phyloP scores from a whole-genome alignment of 371 early-diverging fungal species.

The Saksenaea oblongispora region DNA sequence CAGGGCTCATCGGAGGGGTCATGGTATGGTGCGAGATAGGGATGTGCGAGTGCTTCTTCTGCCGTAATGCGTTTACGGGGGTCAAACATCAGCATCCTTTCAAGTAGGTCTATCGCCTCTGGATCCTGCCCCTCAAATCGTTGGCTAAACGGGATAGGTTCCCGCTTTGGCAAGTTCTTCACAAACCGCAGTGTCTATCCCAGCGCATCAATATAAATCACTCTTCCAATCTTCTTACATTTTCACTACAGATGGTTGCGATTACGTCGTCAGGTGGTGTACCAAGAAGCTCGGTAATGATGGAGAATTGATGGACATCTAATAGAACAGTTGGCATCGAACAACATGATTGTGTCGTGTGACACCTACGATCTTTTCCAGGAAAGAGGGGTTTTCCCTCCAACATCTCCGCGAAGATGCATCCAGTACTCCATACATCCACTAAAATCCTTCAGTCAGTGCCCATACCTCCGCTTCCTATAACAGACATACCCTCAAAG shows the following conservation, averaged over 20 bases:
- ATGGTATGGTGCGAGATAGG: slow-evolving; percentile 90
- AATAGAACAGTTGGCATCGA: background rate
- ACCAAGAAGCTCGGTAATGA: slow-evolving; percentile 91
- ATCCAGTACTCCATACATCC: slow-evolving; percentile 99
- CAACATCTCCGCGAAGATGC: slow-evolving; percentile 98
- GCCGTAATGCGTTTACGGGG: slow-evolving; percentile 91
- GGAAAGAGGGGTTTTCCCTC: slow-evolving; percentile 96
- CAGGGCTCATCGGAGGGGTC: slow-evolving; percentile 92
- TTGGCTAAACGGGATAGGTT: slow-evolving; percentile 77
- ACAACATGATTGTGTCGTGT: background rate
- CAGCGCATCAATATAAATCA: background rate
- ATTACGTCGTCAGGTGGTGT: slow-evolving; percentile 94
- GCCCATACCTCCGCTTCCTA: background rate
- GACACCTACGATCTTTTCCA: slow-evolving; percentile 88
- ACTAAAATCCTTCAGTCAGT: slow-evolving; percentile 48
- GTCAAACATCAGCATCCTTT: slow-evolving; percentile 91
- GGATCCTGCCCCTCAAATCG: slow-evolving; percentile 51
- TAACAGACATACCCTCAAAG: slow-evolving; percentile 68
- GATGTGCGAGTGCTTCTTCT: slow-evolving; percentile 83
- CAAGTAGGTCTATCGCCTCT: slow-evolving; percentile 86
- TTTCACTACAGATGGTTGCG: slow-evolving; percentile 90
- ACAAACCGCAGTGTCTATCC: slow-evolving; percentile 89
- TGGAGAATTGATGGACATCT: slow-evolving; percentile 93
- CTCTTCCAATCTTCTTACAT: slow-evolving; percentile 49
- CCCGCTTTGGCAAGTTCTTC: slow-evolving; percentile 80